These are phyloP conservation scores for Castanospermum australe DNA, from an alignment of 306 rosid species.

Conservation along the genomic window DNA sequence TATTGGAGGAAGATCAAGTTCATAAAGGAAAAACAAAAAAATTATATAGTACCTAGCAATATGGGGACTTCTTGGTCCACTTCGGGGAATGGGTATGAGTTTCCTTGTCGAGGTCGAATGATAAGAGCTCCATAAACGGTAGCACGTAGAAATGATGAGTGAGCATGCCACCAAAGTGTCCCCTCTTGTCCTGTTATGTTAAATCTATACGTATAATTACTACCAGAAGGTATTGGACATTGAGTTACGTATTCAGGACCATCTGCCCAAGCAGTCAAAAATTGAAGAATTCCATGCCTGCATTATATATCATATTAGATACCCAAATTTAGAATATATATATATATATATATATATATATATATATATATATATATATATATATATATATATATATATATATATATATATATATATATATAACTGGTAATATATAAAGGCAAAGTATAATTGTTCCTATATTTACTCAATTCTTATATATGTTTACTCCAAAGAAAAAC, in stretches of 20 bases:
- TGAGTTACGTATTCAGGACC: conserved; percentile 73
- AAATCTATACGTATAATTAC: conserved; percentile 50
- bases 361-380: no score
- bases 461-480: no score
- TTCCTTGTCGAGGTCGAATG: conserved; percentile 40
- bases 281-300: conserved; percentile 77
- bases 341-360: no score
- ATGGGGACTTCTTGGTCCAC: conserved; percentile 55
- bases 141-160: conserved; percentile 57
- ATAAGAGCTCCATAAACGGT: conserved; percentile 65
- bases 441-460: no score
- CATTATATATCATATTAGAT: background rate
- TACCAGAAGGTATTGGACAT: conserved; percentile 55
- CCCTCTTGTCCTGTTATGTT: conserved; percentile 65
- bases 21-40: background rate
- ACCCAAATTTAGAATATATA: background rate
- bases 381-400: no score
- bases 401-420: no score
- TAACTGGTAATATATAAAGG: no score
- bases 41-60: conserved; percentile 46
- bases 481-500: no score
- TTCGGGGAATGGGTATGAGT: conserved; percentile 36
- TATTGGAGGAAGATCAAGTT: background rate
- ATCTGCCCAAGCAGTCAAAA: conserved; percentile 64
- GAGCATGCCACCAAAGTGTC: conserved; percentile 86